Evolutionary conservation across 768 basidiomycete genomes (phyloP).

Genomic region (Cubamyces sp.): DNA sequence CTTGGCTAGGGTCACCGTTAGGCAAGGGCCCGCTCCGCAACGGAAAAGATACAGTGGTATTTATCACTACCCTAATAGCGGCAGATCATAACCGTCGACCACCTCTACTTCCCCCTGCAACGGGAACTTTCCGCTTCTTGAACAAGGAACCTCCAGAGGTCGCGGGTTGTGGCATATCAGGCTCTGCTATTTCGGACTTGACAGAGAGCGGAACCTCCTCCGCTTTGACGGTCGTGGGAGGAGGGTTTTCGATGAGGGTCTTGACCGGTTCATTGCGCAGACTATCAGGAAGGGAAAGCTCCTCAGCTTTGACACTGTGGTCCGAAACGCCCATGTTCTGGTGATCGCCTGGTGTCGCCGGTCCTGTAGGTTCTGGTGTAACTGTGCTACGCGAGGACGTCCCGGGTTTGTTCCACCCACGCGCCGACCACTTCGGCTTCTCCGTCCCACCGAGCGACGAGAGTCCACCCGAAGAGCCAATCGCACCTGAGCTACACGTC

Average conservation of each 20-base stretch:
- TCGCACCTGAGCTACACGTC: background rate
- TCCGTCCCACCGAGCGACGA: slow-evolving; percentile 10
- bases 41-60: too few species aligned
- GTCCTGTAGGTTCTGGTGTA: background rate
- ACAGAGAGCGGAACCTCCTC: slow-evolving; percentile 8
- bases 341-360: background rate
- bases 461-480: background rate
- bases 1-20: too few species aligned
- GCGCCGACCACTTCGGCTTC: slow-evolving; percentile 32
- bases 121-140: slow-evolving; percentile 34
- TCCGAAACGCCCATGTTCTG: background rate
- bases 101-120: slow-evolving; percentile 27
- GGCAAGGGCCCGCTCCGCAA: too few species aligned
- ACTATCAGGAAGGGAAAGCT: background rate
- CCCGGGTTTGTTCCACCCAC: slow-evolving; percentile 36
- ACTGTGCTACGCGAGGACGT: slow-evolving; percentile 9
- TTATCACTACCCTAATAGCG: background rate
- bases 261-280: background rate
- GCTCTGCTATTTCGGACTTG: slow-evolving; percentile 15
- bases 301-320: background rate
- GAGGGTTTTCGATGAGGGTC: background rate
- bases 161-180: slow-evolving; percentile 9
- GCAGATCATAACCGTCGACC: slow-evolving; percentile 24
- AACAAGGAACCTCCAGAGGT: slow-evolving; percentile 28
- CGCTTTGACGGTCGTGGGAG: slow-evolving; percentile 5